Percentiles rank a stretch among this genome's conserved stretches.
Conservation (phyloP, 208 protist genomes). For the Trypanosoma rangeli region DNA sequence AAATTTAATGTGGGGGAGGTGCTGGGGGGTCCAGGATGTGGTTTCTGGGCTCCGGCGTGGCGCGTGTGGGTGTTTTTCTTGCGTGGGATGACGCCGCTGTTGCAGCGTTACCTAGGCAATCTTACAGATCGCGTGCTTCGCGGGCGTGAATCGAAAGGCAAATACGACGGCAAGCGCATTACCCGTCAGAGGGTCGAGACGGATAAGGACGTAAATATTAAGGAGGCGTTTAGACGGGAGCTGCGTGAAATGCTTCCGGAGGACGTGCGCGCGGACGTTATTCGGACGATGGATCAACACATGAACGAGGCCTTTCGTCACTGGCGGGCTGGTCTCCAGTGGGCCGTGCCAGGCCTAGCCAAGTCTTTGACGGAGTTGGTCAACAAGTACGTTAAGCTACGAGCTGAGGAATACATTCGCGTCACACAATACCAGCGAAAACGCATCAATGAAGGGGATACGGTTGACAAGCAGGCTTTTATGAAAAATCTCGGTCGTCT, state of each 20-base stretch:
- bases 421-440: slow-evolving; percentile 99
- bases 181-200: slow-evolving; percentile 99
- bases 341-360: slow-evolving; percentile 98
- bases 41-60: slow-evolving; percentile 99
- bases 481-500: slow-evolving; percentile 99
- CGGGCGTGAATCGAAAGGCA: slow-evolving; percentile 95
- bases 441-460: slow-evolving; percentile 98
- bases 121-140: slow-evolving; percentile 99
- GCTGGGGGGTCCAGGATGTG: slow-evolving; percentile 97
- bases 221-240: slow-evolving; percentile 99
- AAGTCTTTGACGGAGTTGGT: slow-evolving; percentile 99
- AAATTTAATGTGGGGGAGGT: slow-evolving; percentile 99
- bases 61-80: slow-evolving; percentile 99
- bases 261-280: slow-evolving; percentile 96
- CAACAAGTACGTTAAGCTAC: slow-evolving; percentile 99
- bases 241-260: slow-evolving; percentile 99
- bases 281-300: slow-evolving; percentile 99
- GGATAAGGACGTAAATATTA: slow-evolving; percentile 99
- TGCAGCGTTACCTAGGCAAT: slow-evolving; percentile 99
- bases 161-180: slow-evolving; percentile 98
- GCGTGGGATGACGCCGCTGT: slow-evolving; percentile 99
- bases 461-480: slow-evolving; percentile 99
- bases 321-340: slow-evolving; percentile 99
- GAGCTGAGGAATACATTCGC: slow-evolving; percentile 99
- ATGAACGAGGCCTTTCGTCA: slow-evolving; percentile 99